phyloP scores from a whole-genome alignment of 345 rosid genomes.

The Heritiera littoralis region DNA sequence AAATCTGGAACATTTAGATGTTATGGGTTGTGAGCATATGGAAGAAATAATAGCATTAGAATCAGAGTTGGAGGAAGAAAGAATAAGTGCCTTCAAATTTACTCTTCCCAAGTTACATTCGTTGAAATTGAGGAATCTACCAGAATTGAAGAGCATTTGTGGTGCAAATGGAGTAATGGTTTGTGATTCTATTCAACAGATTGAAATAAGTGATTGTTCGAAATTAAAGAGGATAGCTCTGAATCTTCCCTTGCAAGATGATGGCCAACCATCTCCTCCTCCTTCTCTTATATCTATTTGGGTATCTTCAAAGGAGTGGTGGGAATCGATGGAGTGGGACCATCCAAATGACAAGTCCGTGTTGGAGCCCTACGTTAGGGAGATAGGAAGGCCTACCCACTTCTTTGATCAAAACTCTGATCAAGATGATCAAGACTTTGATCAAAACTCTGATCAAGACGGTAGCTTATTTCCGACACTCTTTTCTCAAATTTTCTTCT shows the following conservation, averaged over 20 bases:
- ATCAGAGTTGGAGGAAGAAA: neutral
- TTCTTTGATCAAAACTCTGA: no score
- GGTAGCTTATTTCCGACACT: no score
- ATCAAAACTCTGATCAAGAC: no score
- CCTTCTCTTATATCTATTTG: neutral
- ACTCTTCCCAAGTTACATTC: constrained; percentile 23
- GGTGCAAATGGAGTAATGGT: no score
- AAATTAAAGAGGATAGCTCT: constrained; percentile 7
- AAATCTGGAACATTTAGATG: neutral
- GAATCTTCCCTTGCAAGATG: neutral
- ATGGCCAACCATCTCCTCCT: neutral
- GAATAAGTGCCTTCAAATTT: neutral
- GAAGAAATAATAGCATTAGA: constrained; percentile 6
- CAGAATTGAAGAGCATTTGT: neutral
- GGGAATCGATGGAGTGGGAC: neutral
- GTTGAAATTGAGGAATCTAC: no score
- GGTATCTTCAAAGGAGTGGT: neutral
- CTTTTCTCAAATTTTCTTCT: no score
- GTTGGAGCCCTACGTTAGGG: no score
- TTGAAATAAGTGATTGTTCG: neutral
- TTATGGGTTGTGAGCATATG: neutral
- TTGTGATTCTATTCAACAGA: neutral
- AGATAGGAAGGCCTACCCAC: no score
- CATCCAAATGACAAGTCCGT: neutral
- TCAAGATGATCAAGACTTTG: no score